A percentile compares a stretch with the other conserved stretches of the same genome.
These are phyloP conservation scores for Hordeum pubiflorum DNA, from an alignment of 202 grass and related monocot species.

Conservation along the genomic window DNA sequence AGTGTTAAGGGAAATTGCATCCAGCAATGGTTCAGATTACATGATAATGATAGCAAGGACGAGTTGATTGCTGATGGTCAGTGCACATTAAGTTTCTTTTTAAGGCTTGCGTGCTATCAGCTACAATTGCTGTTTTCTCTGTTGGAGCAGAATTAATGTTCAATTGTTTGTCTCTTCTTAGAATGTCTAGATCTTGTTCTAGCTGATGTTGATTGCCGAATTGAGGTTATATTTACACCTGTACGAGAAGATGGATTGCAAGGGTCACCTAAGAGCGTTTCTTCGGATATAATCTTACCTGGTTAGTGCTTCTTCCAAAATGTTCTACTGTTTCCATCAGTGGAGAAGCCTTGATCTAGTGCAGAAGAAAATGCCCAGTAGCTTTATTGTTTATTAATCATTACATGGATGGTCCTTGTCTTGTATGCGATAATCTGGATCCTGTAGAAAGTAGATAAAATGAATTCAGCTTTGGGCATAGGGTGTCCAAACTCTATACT, in stretches of 20 bases:
- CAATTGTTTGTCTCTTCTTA: conserved; percentile 36
- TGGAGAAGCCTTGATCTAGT: conserved; percentile 6
- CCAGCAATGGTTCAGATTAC: conserved; percentile 79
- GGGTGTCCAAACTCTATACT: neutral
- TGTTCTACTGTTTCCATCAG: neutral
- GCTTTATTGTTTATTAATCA: conserved; percentile 7
- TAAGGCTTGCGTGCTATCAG: conserved; percentile 18
- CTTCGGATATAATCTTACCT: conserved; percentile 69
- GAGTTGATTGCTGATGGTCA: conserved; percentile 59
- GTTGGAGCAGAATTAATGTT: conserved; percentile 4
- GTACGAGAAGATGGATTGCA: conserved; percentile 63
- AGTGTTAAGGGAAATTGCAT: conserved; percentile 81
- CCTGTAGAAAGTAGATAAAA: conserved; percentile 4
- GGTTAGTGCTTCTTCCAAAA: conserved; percentile 44
- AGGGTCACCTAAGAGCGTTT: conserved; percentile 52
- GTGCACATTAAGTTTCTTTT: conserved; percentile 29
- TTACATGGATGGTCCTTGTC: neutral
- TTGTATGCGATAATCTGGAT: neutral
- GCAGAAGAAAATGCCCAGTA: conserved; percentile 3
- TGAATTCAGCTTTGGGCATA: conserved; percentile 3
- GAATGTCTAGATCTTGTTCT: conserved; percentile 78
- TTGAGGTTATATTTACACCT: conserved; percentile 78
- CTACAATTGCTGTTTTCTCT: neutral
- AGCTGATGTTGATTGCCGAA: conserved; percentile 48
- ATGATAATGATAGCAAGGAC: conserved; percentile 47